phyloP scores from a whole-genome alignment of 257 asterid genomes.

The Linderniella brevidens region DNA sequence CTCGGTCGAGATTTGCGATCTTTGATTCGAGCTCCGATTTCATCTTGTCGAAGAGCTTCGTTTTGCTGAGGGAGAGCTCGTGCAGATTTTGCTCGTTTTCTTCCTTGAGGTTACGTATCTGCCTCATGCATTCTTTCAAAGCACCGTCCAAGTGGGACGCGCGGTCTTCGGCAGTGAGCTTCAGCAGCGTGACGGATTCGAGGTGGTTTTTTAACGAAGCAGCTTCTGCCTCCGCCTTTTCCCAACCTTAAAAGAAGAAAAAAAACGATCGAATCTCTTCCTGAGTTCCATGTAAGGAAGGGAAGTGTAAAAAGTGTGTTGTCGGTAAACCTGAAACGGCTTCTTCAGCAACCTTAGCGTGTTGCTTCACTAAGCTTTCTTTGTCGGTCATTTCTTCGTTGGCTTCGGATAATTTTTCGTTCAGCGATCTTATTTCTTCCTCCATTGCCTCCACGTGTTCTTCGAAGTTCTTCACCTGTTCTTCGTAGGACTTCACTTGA shows the following conservation, averaged over 20 bases:
- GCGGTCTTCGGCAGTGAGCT: slow-evolving; percentile 80
- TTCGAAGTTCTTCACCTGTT: slow-evolving; percentile 37
- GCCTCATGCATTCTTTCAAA: slow-evolving; percentile 89
- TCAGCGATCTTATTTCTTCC: slow-evolving; percentile 59
- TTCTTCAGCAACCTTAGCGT: slow-evolving; percentile 95
- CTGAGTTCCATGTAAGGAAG: neutral
- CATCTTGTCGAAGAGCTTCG: slow-evolving; percentile 64
- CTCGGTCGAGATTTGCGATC: slow-evolving; percentile 59
- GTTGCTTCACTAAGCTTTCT: slow-evolving; percentile 83
- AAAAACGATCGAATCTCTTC: neutral
- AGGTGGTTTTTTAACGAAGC: slow-evolving; percentile 65
- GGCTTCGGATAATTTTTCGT: slow-evolving; percentile 66
- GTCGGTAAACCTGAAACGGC: slow-evolving; percentile 86
- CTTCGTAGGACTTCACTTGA: slow-evolving; percentile 48
- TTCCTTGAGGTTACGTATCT: slow-evolving; percentile 75
- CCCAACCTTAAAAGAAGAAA: slow-evolving; percentile 68
- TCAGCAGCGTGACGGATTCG: slow-evolving; percentile 74
- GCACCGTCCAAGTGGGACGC: slow-evolving; percentile 86
- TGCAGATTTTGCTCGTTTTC: slow-evolving; percentile 61
- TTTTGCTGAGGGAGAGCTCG: slow-evolving; percentile 46
- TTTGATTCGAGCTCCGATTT: slow-evolving; percentile 61
- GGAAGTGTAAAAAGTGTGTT: neutral
- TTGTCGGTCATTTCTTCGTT: slow-evolving; percentile 52
- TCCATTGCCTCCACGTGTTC: slow-evolving; percentile 55
- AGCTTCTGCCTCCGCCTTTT: slow-evolving; percentile 93